Evolutionary conservation across 495 filamentous ascomycete species (phyloP), one percentile per base, ranked within the genome.

Genomic region (Parachaetomium inaequale): DNA sequence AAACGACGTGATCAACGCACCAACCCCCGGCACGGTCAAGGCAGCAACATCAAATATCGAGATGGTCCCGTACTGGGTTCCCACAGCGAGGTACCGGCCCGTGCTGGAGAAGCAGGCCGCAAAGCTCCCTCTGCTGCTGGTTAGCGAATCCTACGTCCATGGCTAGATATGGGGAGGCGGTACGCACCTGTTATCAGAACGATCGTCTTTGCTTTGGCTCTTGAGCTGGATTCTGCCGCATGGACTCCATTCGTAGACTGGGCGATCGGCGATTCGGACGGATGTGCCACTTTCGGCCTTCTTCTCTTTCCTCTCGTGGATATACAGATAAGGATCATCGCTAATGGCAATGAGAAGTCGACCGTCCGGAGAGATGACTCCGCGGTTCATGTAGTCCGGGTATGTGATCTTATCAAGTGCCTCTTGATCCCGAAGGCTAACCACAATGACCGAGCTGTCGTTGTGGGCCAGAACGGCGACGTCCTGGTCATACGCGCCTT

Each of bases 341-440:
- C 93, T 90, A 42, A 98, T 88, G 11, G 91, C 90, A 4, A 92
- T 79, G 6, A 98, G 82, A 19, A 95, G 74, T 43, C 79, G 81
- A 0, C 92, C 93, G 66, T 97, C 89, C 0, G 94, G 94, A 29
- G 93, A 96, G 46, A 98, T 86, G 21, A 92, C 85, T 6, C 92
- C 90, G 72, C 94, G 92, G 72, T 98, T 98, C 76, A 96, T 93
- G 58, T 83, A 86, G 64, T 88, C 86, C 42, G 88, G 85, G 61
- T 93, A 89, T 7, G 84, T 78, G 23, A 96, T 74, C 53, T 85
- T 81, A 40, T 88, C 83, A 42, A 93, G 74, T 15, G 85, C 80
- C 29, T 75, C 65, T 19, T 72, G 71, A 14, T 72, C 66, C 28
- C 52, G 46, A 8, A 98, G 78, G 36, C 87, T 87, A 69, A 92